phyloP scores from a whole-genome alignment of 805 yeast genomes.

The Pichia thaimueangensis region DNA sequence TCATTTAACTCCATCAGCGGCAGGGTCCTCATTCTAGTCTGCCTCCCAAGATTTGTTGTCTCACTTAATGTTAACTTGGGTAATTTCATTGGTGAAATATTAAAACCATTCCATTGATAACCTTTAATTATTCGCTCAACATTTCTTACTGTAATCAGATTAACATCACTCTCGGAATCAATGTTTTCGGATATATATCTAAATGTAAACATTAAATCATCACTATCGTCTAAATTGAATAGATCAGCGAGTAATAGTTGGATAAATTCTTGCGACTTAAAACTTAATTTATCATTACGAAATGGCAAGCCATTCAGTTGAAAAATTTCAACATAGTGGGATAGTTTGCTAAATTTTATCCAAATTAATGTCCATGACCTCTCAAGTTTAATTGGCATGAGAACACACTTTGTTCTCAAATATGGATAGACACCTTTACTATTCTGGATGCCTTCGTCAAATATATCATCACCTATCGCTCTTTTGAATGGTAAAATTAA shows the following conservation, averaged over 20 bases:
- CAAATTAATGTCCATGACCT: slow-evolving; percentile 24
- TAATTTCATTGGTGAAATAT: slow-evolving; percentile 7
- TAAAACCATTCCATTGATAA: slow-evolving; percentile 20
- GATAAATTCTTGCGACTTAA: slow-evolving; percentile 14
- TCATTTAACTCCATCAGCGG: slow-evolving; percentile 9
- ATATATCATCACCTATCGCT: background rate
- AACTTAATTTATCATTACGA: slow-evolving; percentile 9
- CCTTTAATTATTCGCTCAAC: slow-evolving; percentile 17
- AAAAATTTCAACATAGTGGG: slow-evolving; percentile 15
- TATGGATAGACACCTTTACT: background rate
- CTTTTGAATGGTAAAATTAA: background rate
- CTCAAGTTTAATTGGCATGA: slow-evolving; percentile 19
- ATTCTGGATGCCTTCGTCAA: background rate
- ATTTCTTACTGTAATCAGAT: slow-evolving; percentile 15
- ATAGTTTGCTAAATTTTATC: slow-evolving; percentile 19
- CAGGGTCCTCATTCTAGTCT: slow-evolving; percentile 4
- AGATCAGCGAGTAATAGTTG: slow-evolving; percentile 14
- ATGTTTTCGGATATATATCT: background rate
- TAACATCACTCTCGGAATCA: background rate
- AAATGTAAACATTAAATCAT: slow-evolving; percentile 11
- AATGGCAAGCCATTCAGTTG: slow-evolving; percentile 22
- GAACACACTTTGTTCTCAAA: slow-evolving; percentile 16
- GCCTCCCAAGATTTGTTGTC: background rate
- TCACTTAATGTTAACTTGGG: background rate
- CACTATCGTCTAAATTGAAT: slow-evolving; percentile 13